Conservation (phyloP, 768 basidiomycete genomes). For the Russula sp. region DNA sequence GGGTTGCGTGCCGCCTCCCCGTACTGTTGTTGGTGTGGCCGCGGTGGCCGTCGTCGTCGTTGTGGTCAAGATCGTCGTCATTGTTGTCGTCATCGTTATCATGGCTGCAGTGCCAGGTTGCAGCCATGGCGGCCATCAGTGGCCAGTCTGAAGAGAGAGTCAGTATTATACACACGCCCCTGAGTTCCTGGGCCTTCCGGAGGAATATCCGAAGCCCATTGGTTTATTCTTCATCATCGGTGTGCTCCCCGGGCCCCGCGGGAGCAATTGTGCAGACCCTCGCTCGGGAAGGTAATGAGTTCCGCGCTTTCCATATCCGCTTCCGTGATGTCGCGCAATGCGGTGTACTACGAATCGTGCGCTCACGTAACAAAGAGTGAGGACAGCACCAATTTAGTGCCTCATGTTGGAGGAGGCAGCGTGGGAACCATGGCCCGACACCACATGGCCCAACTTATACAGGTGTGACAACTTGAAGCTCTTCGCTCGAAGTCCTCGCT, state of each 20-base stretch:
- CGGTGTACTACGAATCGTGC: conserved; percentile 84
- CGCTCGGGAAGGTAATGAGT: conserved; percentile 57
- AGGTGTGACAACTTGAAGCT: conserved; percentile 77
- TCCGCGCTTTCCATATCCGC: conserved; percentile 90
- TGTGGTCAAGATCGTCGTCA: too few relatives aligned
- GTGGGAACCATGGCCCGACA: too few relatives aligned
- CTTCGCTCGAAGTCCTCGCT: conserved; percentile 95
- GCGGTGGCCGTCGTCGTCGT: too few relatives aligned
- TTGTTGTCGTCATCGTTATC: too few relatives aligned
- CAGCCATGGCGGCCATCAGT: too few relatives aligned
- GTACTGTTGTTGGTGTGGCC: too few relatives aligned
- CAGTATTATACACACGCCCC: too few relatives aligned
- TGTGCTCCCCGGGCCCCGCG: conserved; percentile 26
- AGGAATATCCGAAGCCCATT: conserved; percentile 91
- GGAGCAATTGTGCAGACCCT: too few relatives aligned
- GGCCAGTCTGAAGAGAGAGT: too few relatives aligned
- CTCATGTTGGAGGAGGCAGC: background rate
- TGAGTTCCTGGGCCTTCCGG: conserved; percentile 46
- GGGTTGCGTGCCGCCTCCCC: too few relatives aligned
- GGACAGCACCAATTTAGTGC: background rate
- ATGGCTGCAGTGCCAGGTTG: too few relatives aligned
- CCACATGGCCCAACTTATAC: too few relatives aligned
- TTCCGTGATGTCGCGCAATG: conserved; percentile 98
- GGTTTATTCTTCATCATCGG: conserved; percentile 91
- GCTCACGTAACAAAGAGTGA: conserved; percentile 91